Conservation (phyloP, 768 basidiomycete genomes). For the Austroboletus eburneus region DNA sequence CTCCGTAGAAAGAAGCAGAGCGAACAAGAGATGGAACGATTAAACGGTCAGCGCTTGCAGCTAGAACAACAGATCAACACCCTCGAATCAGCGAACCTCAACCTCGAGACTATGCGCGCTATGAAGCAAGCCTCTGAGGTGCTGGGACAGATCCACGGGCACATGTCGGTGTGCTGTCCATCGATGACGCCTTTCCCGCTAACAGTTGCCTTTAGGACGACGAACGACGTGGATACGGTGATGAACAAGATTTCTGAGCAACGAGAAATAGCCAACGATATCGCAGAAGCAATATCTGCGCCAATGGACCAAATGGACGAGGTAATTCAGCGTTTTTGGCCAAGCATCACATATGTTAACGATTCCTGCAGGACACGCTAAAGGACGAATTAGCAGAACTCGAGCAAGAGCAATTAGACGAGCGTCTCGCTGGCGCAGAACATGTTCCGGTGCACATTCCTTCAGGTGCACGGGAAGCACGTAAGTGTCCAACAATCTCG, state of each 20-base stretch:
- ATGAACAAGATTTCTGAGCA: slow-evolving; percentile 89
- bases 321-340: slow-evolving; percentile 38
- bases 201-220: slow-evolving; percentile 56
- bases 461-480: slow-evolving; percentile 47
- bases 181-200: too few species aligned
- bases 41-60: slow-evolving; percentile 83
- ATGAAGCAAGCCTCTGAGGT: slow-evolving; percentile 96
- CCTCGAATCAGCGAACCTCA: slow-evolving; percentile 94
- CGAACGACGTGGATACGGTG: slow-evolving; percentile 85
- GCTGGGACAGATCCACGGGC: slow-evolving; percentile 83
- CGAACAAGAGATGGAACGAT: slow-evolving; percentile 81
- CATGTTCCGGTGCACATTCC: slow-evolving; percentile 87
- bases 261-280: slow-evolving; percentile 88
- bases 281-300: slow-evolving; percentile 81
- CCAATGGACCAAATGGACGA: slow-evolving; percentile 70
- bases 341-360: not conserved
- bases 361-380: slow-evolving; percentile 67
- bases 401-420: slow-evolving; percentile 85
- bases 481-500: slow-evolving; percentile 35
- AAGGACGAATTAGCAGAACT: slow-evolving; percentile 77
- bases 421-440: slow-evolving; percentile 80
- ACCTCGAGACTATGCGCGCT: slow-evolving; percentile 93
- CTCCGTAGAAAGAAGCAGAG: slow-evolving; percentile 90
- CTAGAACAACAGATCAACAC: slow-evolving; percentile 97
- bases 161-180: slow-evolving; percentile 76